phyloP scores from a whole-genome alignment of 352 stramenopile genomes.

The Pythium folliculosum region DNA sequence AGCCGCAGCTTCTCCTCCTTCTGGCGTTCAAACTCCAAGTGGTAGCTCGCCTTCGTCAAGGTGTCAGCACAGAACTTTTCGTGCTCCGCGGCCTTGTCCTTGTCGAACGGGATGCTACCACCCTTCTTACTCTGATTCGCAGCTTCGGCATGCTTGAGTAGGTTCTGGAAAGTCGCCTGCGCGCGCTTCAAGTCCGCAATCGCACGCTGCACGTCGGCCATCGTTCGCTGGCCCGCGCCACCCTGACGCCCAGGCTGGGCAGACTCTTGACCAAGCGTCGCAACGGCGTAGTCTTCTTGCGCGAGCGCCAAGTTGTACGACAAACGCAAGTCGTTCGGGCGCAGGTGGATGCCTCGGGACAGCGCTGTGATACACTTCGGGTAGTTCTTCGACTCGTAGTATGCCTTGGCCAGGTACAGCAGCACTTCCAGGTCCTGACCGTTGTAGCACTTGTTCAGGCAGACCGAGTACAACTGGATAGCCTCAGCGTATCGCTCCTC shows the following conservation, averaged over 20 bases:
- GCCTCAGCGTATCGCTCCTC: constrained; percentile 96
- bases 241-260: constrained; percentile 36
- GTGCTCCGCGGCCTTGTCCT: constrained; percentile 87
- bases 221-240: constrained; percentile 68
- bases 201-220: constrained; percentile 87
- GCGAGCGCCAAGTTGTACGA: constrained; percentile 88
- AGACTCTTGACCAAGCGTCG: constrained; percentile 76
- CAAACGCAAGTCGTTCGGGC: constrained; percentile 74
- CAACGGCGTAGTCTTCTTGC: constrained; percentile 87
- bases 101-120: constrained; percentile 67
- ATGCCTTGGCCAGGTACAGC: constrained; percentile 86
- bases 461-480: constrained; percentile 95
- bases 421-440: constrained; percentile 76
- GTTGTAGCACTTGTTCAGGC: constrained; percentile 89
- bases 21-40: constrained; percentile 89
- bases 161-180: constrained; percentile 81
- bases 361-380: constrained; percentile 86
- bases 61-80: constrained; percentile 88
- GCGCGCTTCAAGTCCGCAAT: constrained; percentile 85
- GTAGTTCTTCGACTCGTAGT: constrained; percentile 90
- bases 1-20: constrained; percentile 83
- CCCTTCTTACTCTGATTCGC: constrained; percentile 63
- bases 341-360: constrained; percentile 76
- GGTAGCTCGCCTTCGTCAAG: constrained; percentile 84
- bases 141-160: constrained; percentile 69